phyloP scores from a whole-genome alignment of 2,329 filamentous ascomycete species.

The Trichophyton mentagrophytes region DNA sequence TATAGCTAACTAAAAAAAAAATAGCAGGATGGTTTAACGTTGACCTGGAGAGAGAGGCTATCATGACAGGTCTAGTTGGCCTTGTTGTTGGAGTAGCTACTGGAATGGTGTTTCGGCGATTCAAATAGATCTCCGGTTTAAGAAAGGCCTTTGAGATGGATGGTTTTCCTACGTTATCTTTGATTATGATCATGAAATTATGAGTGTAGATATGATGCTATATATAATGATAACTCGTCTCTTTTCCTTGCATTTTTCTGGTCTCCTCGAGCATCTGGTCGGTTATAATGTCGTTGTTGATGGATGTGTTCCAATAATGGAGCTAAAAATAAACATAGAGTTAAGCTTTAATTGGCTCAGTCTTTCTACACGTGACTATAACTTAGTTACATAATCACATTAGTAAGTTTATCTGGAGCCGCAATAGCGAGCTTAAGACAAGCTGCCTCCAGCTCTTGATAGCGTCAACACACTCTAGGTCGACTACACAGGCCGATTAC shows the following conservation, averaged over 20 bases:
- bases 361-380: too few relatives aligned
- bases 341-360: too few relatives aligned
- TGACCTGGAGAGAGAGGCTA: not conserved
- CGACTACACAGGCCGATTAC: not conserved
- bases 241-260: too few relatives aligned
- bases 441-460: too few relatives aligned
- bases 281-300: too few relatives aligned
- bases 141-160: not conserved
- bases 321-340: too few relatives aligned
- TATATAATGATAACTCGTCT: not conserved
- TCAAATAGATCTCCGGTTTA: not conserved
- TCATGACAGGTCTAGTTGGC: not conserved
- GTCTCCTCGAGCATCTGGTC: too few relatives aligned
- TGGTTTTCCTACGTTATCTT: not conserved
- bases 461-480: too few relatives aligned
- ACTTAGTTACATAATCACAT: too few relatives aligned
- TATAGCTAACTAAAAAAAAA: not conserved
- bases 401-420: too few relatives aligned
- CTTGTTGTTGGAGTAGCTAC: not conserved
- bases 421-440: too few relatives aligned
- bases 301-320: too few relatives aligned
- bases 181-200: not conserved
- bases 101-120: not conserved
- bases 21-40: not conserved
- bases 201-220: not conserved